Base-by-base conservation (phyloP, 2,329 filamentous ascomycete species). In the Aspergillus sp. region DNA sequence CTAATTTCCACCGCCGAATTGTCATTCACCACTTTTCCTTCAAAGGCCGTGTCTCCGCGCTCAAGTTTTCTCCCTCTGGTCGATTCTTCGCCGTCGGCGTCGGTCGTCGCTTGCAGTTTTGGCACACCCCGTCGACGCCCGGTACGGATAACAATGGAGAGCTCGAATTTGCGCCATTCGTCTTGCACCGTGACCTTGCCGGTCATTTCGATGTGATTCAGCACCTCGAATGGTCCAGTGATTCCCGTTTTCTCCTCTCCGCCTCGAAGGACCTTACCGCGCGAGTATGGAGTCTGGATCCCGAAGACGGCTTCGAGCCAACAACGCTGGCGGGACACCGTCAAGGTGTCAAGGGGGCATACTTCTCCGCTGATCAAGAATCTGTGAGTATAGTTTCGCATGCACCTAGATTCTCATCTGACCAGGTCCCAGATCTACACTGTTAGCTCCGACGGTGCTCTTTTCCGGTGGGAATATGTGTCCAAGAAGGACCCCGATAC, bases 1-100 rank as follows among this genome's bases (percentile, higher is more conserved):
- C 92, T 49, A 95, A 96, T 67, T 85, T 97, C 35, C 85, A 84
- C 24, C 87, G 93, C 56, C 85, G 91, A 58, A 88, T 96, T 60
- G 83, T 88, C 5, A 85, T 99, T 49, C 95, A 97, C 67, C 87
- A 96, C 73, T 96, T 99, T 72, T 92, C 93, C n/a, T 95, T 99
- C 75, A 89, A 88, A 65, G 82, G 83, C n/a, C 77, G 84, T 13
- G 86, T 95, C 36, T 89, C 90, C 13, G 86, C 92, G 0, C 84
- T 99, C 32, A 82, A 89, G 1, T 99, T 99, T 66, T 91, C 94
- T 19, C 92, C 93, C 0, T 95, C 90, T 1, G 94, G 94, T 19
- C 85, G 86, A 45, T 86, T 95, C 73, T 99, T 99, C 66, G 93
- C 88, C 22, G 92, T 93, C 33, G 93, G 87, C 42, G 77, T 96